Conservation (phyloP, 2,329 filamentous ascomycete genomes). For the Xylaria hypoxylon region DNA sequence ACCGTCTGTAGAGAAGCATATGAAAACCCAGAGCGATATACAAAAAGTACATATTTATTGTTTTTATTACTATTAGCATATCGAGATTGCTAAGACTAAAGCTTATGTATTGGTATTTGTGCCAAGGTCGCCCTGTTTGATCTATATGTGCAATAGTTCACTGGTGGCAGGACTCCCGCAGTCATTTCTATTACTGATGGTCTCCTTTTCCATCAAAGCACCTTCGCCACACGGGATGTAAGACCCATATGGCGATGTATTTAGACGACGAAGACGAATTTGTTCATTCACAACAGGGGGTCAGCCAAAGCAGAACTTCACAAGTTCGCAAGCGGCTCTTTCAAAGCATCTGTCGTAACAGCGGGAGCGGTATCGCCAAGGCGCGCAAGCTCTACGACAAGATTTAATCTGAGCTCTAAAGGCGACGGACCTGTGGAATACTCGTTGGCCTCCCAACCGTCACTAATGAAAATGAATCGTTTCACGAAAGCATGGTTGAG, state of each 20-base stretch:
- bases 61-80: no score
- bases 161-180: no score
- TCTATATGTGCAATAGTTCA: no score
- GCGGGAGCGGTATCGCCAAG: not conserved
- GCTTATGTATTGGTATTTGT: no score
- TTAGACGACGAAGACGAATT: not conserved
- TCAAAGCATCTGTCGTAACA: not conserved
- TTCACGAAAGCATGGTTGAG: conserved; percentile 7
- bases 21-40: not conserved
- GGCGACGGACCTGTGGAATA: not conserved
- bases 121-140: no score
- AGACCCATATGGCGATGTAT: not conserved
- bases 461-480: conserved; percentile 25
- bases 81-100: no score
- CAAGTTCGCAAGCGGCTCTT: not conserved
- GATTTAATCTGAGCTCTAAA: conserved; percentile 16
- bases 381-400: conserved; percentile 30
- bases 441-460: conserved; percentile 12
- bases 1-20: not conserved
- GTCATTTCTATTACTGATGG: no score
- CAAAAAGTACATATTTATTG: not conserved
- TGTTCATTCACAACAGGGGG: not conserved
- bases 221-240: no score
- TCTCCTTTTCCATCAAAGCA: no score
- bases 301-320: not conserved